phyloP scores from a whole-genome alignment of 768 basidiomycete genomes.

The Gloeopeniophorella convolvens region DNA sequence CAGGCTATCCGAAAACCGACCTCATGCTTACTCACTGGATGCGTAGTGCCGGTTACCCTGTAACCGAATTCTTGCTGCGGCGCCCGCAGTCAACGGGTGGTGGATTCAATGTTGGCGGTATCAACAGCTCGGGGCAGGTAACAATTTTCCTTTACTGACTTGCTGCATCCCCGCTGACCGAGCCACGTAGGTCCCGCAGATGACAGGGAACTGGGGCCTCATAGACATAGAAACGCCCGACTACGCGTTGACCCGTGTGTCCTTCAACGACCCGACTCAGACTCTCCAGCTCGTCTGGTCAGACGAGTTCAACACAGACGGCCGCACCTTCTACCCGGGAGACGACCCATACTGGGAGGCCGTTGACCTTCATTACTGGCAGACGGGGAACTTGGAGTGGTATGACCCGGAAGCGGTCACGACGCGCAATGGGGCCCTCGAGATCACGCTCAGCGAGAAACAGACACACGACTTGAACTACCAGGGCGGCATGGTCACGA shows the following conservation, averaged over 20 bases:
- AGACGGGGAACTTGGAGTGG: slow-evolving; percentile 63
- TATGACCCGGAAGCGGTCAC: slow-evolving; percentile 68
- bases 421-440: slow-evolving; percentile 36
- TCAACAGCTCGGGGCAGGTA: slow-evolving; percentile 43
- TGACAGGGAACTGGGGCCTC: slow-evolving; percentile 37
- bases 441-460: slow-evolving; percentile 52
- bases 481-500: slow-evolving; percentile 18
- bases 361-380: slow-evolving; percentile 38
- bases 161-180: neutral
- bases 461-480: slow-evolving; percentile 63
- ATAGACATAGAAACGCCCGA: slow-evolving; percentile 56
- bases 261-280: slow-evolving; percentile 54
- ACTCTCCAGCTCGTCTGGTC: slow-evolving; percentile 71
- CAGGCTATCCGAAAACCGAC: neutral
- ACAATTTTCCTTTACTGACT: neutral
- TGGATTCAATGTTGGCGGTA: slow-evolving; percentile 42
- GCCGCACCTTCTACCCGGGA: slow-evolving; percentile 79
- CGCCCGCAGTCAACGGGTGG: slow-evolving; percentile 25
- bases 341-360: slow-evolving; percentile 53
- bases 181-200: slow-evolving; percentile 46
- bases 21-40: neutral
- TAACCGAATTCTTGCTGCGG: slow-evolving; percentile 28
- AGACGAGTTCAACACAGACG: slow-evolving; percentile 81
- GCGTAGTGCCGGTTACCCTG: slow-evolving; percentile 32
- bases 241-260: slow-evolving; percentile 45